A percentile compares a stretch with the other conserved stretches of the same genome.
These are phyloP conservation scores for Dendrocalamus sinicus DNA, from an alignment of 176 grass and related monocot species.

Conservation along the genomic window DNA sequence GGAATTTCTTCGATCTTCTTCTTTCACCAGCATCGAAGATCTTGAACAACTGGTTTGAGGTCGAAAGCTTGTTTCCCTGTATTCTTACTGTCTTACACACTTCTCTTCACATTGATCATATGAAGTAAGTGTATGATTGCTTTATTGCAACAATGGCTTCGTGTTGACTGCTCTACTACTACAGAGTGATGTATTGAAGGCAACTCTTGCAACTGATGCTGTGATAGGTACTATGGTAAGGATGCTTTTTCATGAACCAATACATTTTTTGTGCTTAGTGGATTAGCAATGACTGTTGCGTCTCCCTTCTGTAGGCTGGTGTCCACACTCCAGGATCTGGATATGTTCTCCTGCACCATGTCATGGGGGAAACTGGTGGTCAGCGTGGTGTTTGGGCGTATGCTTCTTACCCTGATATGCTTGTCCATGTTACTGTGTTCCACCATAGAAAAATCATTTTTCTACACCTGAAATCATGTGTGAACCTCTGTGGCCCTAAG, in stretches of 20 bases:
- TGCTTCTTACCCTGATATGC: conserved; percentile 46
- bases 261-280: not conserved
- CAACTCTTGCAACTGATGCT: conserved; percentile 86
- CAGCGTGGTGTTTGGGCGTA: conserved; percentile 99
- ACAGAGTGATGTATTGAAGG: conserved; percentile 88
- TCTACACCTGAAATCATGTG: conserved; percentile 6
- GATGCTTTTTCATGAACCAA: conserved; percentile 25
- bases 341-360: conserved; percentile 96
- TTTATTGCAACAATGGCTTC: conserved; percentile 19
- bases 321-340: conserved; percentile 89
- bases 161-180: conserved; percentile 35
- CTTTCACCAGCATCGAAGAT: conserved; percentile 90
- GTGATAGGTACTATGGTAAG: conserved; percentile 92
- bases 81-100: conserved; percentile 4
- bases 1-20: conserved; percentile 88
- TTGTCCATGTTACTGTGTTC: conserved; percentile 36
- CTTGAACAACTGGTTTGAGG: conserved; percentile 98
- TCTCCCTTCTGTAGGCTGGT: conserved; percentile 64
- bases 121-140: conserved; percentile 22
- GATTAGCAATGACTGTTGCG: conserved; percentile 24
- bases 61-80: conserved; percentile 26
- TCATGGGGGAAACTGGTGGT: conserved; percentile 92
- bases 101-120: conserved; percentile 28
- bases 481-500: not conserved
- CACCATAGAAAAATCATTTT: conserved; percentile 25